Evolutionary conservation across 257 asterid species (phyloP), one percentile per base, ranked within the genome.

Genomic region (Ballota nigra): DNA sequence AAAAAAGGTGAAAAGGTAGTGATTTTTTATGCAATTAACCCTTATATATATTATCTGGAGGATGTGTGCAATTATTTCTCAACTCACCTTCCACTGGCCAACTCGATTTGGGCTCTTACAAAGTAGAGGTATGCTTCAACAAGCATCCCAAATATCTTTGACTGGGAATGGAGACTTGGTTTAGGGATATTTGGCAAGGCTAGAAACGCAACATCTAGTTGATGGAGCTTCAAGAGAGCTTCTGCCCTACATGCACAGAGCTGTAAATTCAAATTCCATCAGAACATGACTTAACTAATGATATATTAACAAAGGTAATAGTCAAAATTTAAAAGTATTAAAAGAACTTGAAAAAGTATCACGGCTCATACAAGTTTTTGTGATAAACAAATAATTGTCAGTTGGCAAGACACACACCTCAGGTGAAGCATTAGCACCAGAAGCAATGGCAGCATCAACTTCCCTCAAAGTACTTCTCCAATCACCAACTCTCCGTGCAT

Each of bases 231-330:
- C 82, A 91, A 74, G 70, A 89, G 85, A 60, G 97, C 95, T 81
- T 94, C 99, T 22, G 97, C 96, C 79, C 87, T 85, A 79, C 96
- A 89, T 36, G 97, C 91, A 71, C 73, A 79, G 43, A 94, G 84
- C 99, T 94, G 97, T 69, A 86, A 75, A 82, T 76, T 59, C 83
- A 79, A 77, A 78, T 62, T 60, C 73, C 70, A 82, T 83, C 64
- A 75, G 28, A 71, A 16, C 51, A 31, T 57, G 22, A 15, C 38
- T 34, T 55, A 19, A 36, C 10, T 57, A 10, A 34, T 61, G 24
- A 26, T 23, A n/a, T 59, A 23, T 7, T 40, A 36, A 31, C 34
- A 31, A 8, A 1, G 43, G n/a, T n/a, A n/a, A n/a, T n/a, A n/a
- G n/a, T n/a, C n/a, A n/a, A n/a, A n/a, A n/a, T n/a, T n/a, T n/a